Evolutionary conservation across 345 rosid species (phyloP).

Genomic region (Sisymbrium altissimum): DNA sequence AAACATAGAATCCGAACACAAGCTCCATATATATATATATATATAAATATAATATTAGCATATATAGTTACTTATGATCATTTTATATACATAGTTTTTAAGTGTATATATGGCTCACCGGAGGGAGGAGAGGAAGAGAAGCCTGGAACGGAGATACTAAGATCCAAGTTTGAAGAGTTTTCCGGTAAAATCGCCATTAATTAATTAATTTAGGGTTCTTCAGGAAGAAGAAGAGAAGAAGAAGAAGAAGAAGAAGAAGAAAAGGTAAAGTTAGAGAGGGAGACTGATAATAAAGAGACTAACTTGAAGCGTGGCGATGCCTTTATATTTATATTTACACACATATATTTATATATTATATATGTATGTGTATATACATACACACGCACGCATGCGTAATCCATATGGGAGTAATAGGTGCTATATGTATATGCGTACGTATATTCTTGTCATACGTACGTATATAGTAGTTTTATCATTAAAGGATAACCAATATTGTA

Average conservation of each 20-base stretch:
- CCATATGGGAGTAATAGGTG: neutral
- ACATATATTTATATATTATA: neutral
- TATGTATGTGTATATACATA: neutral
- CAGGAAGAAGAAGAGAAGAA: conserved; percentile 13
- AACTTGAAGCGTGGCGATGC: conserved; percentile 32
- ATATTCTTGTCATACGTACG: conserved; percentile 16
- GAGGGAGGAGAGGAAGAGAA: conserved; percentile 64
- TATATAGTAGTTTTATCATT: conserved; percentile 17
- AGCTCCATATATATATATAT: too few relatives aligned
- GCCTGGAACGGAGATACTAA: conserved; percentile 80
- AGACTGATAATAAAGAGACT: conserved; percentile 18
- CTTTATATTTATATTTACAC: conserved; percentile 27
- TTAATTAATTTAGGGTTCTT: conserved; percentile 17
- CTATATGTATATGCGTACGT: conserved; percentile 16
- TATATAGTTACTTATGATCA: neutral
- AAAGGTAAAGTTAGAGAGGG: conserved; percentile 38
- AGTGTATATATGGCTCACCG: conserved; percentile 31
- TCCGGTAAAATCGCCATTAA: conserved; percentile 56
- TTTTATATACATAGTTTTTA: neutral
- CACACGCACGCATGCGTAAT: conserved; percentile 34
- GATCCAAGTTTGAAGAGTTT: conserved; percentile 66
- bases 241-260: conserved; percentile 1
- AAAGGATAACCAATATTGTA: neutral
- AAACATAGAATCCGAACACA: conserved; percentile 2
- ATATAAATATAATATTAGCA: neutral